A percentile compares a stretch with the other conserved stretches of the same genome.
Conservation (phyloP, 176 grass and related monocot species). For the Eragrostis nindensis region DNA sequence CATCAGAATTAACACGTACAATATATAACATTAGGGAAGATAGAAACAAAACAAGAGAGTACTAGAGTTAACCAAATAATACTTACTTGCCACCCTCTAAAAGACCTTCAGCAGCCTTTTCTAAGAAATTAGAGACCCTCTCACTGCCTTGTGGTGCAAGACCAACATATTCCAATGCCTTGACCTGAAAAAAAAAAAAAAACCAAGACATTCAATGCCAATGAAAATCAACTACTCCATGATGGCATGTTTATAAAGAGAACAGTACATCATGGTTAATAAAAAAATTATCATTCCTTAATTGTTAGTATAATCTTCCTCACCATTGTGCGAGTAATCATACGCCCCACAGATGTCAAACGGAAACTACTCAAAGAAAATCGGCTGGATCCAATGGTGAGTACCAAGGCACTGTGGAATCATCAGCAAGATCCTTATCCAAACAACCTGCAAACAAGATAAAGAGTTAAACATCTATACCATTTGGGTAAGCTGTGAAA, state of each 20-base stretch:
- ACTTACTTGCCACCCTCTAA: constrained; percentile 90
- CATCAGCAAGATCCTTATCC: constrained; percentile 78
- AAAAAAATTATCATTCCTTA: not conserved
- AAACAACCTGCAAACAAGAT: constrained; percentile 71
- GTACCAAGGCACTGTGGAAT: constrained; percentile 91
- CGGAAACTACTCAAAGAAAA: constrained; percentile 93
- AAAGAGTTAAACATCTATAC: constrained; percentile 4
- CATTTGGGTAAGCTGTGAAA: not conserved
- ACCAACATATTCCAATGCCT: constrained; percentile 73
- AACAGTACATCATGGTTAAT: not conserved
- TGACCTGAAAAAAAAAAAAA: constrained; percentile 64
- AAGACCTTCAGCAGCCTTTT: constrained; percentile 85
- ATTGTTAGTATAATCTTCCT: not conserved
- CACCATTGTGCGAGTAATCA: constrained; percentile 80
- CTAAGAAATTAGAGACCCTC: constrained; percentile 79
- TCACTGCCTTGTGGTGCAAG: constrained; percentile 79
- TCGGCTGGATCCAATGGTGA: constrained; percentile 74
- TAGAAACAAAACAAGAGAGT: not conserved
- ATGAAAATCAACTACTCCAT: too few species aligned
- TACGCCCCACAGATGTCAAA: constrained; percentile 76
- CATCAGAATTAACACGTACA: constrained; percentile 31
- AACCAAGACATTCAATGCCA: constrained; percentile 7
- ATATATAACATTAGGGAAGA: constrained; percentile 15
- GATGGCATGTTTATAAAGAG: too few species aligned
- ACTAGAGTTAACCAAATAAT: constrained; percentile 32